A percentile compares a stretch with the other conserved stretches of the same genome.
Conservation (phyloP, 2,329 filamentous ascomycete genomes). For the Sporothrix pseudoabietina region DNA sequence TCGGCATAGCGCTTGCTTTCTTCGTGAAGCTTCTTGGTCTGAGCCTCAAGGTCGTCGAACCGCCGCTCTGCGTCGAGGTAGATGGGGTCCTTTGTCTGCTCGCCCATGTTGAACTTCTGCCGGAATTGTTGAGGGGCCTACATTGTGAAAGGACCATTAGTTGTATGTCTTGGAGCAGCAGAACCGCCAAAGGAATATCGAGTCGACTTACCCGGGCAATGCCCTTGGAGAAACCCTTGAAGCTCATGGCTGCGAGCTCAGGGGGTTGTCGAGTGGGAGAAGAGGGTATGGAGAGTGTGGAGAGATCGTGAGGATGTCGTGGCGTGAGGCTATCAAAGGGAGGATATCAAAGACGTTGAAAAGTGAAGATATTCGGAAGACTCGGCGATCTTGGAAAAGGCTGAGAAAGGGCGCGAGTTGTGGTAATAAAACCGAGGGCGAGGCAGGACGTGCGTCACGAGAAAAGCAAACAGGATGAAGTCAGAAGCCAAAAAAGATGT, state of each 20-base stretch:
- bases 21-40: slow-evolving; percentile 96
- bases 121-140: slow-evolving; percentile 90
- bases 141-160: slow-evolving; percentile 31
- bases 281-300: slow-evolving; percentile 16
- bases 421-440: slow-evolving; percentile 7
- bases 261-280: slow-evolving; percentile 29
- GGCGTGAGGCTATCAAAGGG: background rate
- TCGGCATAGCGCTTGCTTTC: slow-evolving; percentile 98
- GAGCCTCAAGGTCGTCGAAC: slow-evolving; percentile 89
- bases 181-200: too few species aligned
- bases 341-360: slow-evolving; percentile 9
- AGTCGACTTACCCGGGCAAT: slow-evolving; percentile 69
- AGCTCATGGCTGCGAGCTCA: slow-evolving; percentile 70
- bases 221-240: slow-evolving; percentile 93
- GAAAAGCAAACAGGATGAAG: slow-evolving; percentile 3
- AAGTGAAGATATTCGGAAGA: slow-evolving; percentile 14
- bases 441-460: background rate
- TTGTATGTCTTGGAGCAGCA: background rate
- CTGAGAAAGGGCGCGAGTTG: background rate
- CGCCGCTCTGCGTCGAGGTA: slow-evolving; percentile 93
- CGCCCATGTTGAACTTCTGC: slow-evolving; percentile 90
- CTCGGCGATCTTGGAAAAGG: slow-evolving; percentile 16
- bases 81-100: slow-evolving; percentile 90
- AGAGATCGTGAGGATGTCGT: background rate
- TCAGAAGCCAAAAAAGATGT: slow-evolving; percentile 4